A percentile compares a stretch with the other conserved stretches of the same genome.
These are phyloP conservation scores for Wallacemonas sp. DNA, from an alignment of 208 protist genomes.

Conservation along the genomic window DNA sequence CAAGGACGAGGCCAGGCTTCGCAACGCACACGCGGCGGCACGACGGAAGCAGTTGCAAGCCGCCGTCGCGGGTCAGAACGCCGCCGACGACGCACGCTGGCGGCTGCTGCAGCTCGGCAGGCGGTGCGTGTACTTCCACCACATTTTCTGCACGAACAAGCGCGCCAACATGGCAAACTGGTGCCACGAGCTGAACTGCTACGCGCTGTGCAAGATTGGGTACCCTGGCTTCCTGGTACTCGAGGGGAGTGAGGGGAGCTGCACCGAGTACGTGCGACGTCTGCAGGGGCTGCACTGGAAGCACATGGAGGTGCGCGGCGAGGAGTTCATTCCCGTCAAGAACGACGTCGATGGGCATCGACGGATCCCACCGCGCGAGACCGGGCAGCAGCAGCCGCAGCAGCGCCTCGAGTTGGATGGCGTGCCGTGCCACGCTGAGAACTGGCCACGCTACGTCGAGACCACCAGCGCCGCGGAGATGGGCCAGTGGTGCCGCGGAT, in stretches of 20 bases:
- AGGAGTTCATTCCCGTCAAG: constrained; percentile 1
- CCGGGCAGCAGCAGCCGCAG: too few species aligned
- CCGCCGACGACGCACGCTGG: background rate
- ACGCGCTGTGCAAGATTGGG: constrained; percentile 14
- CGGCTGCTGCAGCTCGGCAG: background rate
- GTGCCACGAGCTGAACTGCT: constrained; percentile 1
- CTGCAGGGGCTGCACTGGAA: constrained; percentile 17
- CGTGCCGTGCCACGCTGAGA: background rate
- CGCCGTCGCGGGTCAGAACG: too few species aligned
- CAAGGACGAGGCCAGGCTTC: background rate
- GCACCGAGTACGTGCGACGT: constrained; percentile 14
- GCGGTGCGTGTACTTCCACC: constrained; percentile 16
- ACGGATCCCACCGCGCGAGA: background rate
- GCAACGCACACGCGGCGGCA: too few species aligned
- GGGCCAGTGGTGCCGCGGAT: background rate
- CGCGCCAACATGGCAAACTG: background rate
- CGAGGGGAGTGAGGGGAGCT: constrained; percentile 2
- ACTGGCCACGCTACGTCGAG: background rate
- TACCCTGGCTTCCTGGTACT: constrained; percentile 8
- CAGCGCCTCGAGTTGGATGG: background rate
- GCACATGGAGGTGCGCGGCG: constrained; percentile 17
- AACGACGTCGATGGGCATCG: background rate
- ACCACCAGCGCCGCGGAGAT: constrained; percentile 5
- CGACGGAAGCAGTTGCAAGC: too few species aligned
- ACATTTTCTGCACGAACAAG: constrained; percentile 15